Evolutionary conservation across 805 yeast genomes (phyloP).

Genomic region (Kodamaea jinghongensis): DNA sequence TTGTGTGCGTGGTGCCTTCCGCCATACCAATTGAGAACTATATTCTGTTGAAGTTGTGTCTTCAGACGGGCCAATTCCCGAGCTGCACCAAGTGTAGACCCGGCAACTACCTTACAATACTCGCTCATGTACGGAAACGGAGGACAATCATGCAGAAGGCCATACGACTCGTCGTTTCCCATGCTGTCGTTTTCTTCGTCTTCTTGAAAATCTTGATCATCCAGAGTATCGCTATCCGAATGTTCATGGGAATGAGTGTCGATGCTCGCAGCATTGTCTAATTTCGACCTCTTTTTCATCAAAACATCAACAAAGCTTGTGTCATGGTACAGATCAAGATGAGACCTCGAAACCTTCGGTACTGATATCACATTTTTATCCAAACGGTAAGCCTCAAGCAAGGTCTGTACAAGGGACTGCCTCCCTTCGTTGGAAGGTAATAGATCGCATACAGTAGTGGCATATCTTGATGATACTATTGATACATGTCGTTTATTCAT

Average conservation of each 20-base stretch:
- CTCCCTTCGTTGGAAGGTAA: slow-evolving; percentile 55
- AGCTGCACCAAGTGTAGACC: slow-evolving; percentile 56
- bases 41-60: slow-evolving; percentile 18
- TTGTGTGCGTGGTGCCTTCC: slow-evolving; percentile 71
- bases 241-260: too few species aligned
- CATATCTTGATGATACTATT: slow-evolving; percentile 19
- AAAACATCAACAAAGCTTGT: slow-evolving; percentile 38
- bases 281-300: slow-evolving; percentile 21
- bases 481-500: slow-evolving; percentile 17
- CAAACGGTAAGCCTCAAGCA: slow-evolving; percentile 43
- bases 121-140: slow-evolving; percentile 51
- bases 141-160: slow-evolving; percentile 64
- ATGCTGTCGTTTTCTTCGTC: slow-evolving; percentile 11
- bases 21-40: slow-evolving; percentile 73
- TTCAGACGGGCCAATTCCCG: slow-evolving; percentile 23
- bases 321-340: slow-evolving; percentile 52
- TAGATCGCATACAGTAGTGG: slow-evolving; percentile 30
- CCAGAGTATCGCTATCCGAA: slow-evolving; percentile 3
- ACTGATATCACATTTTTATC: slow-evolving; percentile 22
- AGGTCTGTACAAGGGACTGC: slow-evolving; percentile 41
- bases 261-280: not conserved
- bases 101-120: slow-evolving; percentile 51
- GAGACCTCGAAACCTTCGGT: slow-evolving; percentile 28
- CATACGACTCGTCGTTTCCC: slow-evolving; percentile 31
- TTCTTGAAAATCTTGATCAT: slow-evolving; percentile 13